A percentile compares a stretch with the other conserved stretches of the same genome.
These are phyloP conservation scores for Puccinia triticina DNA, from an alignment of 1,284 basidiomycete genomes.

Conservation along the genomic window DNA sequence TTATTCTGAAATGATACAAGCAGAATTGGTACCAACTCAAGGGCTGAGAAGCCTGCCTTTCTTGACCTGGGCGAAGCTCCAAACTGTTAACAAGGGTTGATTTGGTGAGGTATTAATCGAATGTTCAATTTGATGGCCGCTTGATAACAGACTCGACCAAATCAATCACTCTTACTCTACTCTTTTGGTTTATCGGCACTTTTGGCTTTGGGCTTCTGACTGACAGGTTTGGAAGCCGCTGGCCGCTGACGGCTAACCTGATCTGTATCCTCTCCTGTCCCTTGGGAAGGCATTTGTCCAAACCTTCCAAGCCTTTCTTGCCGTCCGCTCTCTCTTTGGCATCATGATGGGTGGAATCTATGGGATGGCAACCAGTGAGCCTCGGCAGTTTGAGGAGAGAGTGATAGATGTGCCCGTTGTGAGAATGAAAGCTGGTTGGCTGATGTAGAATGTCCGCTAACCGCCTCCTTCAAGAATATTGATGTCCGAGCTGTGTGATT, in stretches of 20 bases:
- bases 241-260: constrained; percentile 78
- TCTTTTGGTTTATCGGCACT: constrained; percentile 85
- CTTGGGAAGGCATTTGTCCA: constrained; percentile 68
- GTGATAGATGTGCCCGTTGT: too few species aligned
- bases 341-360: constrained; percentile 75
- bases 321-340: constrained; percentile 61
- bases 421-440: too few species aligned
- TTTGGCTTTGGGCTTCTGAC: constrained; percentile 69
- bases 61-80: too few species aligned
- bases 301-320: constrained; percentile 64
- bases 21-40: too few species aligned
- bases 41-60: too few species aligned
- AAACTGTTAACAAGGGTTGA: too few species aligned
- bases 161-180: constrained; percentile 86
- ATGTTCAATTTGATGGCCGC: constrained; percentile 59
- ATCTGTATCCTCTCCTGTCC: constrained; percentile 72
- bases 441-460: too few species aligned
- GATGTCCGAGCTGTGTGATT: too few species aligned
- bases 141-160: constrained; percentile 61
- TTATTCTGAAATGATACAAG: too few species aligned
- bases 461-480: too few species aligned
- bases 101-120: too few species aligned
- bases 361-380: constrained; percentile 59
- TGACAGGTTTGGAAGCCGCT: constrained; percentile 81
- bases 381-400: neutral